phyloP scores from a whole-genome alignment of 345 rosid genomes.

The Lepidium sativum region DNA sequence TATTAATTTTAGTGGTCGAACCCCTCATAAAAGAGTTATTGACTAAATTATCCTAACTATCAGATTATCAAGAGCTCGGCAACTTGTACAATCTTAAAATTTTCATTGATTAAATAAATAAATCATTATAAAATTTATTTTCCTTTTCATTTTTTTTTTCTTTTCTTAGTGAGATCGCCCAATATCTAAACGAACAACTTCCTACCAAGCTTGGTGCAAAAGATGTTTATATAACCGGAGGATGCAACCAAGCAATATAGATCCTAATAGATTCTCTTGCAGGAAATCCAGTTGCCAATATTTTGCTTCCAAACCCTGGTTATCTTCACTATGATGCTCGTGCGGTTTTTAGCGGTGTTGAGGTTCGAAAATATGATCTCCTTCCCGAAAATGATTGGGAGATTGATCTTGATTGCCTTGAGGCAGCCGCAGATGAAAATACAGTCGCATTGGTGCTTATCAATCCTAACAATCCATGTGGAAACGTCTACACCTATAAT shows the following conservation, averaged over 20 bases:
- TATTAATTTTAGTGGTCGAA: no score
- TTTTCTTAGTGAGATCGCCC: constrained; percentile 35
- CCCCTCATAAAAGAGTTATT: no score
- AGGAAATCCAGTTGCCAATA: constrained; percentile 34
- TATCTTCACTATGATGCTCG: constrained; percentile 36
- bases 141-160: not conserved
- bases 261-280: constrained; percentile 30
- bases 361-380: constrained; percentile 42
- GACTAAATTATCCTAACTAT: no score
- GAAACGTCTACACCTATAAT: constrained; percentile 26
- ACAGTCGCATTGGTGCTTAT: constrained; percentile 47
- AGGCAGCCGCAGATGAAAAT: constrained; percentile 44
- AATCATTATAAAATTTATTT: not conserved
- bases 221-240: constrained; percentile 41
- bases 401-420: constrained; percentile 36
- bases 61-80: no score
- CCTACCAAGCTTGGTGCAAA: constrained; percentile 34
- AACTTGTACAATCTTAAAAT: no score
- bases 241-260: constrained; percentile 47
- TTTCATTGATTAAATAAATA: not conserved
- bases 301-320: constrained; percentile 26
- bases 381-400: constrained; percentile 44
- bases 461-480: constrained; percentile 31
- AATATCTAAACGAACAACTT: constrained; percentile 33
- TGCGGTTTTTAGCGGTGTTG: constrained; percentile 13